Evolutionary conservation across 2,329 filamentous ascomycete species (phyloP).

Genomic region (Verticillium nubilum): DNA sequence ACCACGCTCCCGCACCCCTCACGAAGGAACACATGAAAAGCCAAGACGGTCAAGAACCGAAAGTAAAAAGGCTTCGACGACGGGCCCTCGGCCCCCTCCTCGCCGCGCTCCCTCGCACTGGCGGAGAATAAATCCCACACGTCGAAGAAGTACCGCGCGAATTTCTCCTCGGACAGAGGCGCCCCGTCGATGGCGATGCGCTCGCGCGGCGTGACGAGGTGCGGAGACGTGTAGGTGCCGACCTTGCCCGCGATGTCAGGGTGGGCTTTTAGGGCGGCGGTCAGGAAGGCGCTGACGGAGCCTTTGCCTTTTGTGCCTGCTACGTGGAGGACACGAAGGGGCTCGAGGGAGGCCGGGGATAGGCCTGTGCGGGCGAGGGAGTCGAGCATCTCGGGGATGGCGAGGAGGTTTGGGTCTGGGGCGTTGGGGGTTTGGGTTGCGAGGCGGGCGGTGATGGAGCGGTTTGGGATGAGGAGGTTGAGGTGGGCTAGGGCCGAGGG

Average conservation of each 20-base stretch:
- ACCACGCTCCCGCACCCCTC: constrained; percentile 75
- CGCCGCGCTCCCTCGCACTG: constrained; percentile 26
- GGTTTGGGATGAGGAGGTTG: constrained; percentile 12
- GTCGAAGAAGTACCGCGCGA: constrained; percentile 76
- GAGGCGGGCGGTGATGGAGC: constrained; percentile 7
- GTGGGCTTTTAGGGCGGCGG: constrained; percentile 56
- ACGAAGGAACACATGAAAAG: constrained; percentile 73
- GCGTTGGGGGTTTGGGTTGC: constrained; percentile 44
- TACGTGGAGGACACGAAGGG: constrained; percentile 64
- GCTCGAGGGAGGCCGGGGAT: constrained; percentile 39
- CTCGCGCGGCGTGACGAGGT: constrained; percentile 78
- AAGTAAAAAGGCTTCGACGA: constrained; percentile 84
- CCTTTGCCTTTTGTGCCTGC: constrained; percentile 95
- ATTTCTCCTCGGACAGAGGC: constrained; percentile 62
- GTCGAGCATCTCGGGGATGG: constrained; percentile 75
- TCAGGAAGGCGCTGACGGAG: constrained; percentile 78
- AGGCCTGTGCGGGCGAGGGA: constrained; percentile 76
- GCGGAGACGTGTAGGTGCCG: constrained; percentile 81
- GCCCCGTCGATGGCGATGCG: constrained; percentile 74
- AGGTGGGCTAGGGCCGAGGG: constrained; percentile 8
- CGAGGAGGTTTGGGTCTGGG: constrained; percentile 60
- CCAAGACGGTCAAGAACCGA: constrained; percentile 83
- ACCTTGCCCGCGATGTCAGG: constrained; percentile 34
- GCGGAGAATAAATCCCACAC: constrained; percentile 63
- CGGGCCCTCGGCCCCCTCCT: constrained; percentile 39